These are phyloP conservation scores for Trichocomaceae sp. DNA, from an alignment of 2,329 filamentous ascomycete genomes.

Conservation along the genomic window DNA sequence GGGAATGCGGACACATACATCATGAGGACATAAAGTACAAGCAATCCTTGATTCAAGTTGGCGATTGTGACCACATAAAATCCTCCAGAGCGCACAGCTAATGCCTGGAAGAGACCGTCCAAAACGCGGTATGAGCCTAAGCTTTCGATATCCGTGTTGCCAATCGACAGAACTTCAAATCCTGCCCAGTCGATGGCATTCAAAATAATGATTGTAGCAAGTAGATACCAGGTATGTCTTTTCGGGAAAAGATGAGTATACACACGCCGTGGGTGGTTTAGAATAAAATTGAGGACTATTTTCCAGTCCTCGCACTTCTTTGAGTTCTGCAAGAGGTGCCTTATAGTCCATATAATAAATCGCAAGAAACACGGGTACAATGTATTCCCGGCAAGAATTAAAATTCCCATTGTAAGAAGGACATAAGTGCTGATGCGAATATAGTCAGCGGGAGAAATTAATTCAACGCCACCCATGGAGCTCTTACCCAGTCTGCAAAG, in stretches of 20 bases:
- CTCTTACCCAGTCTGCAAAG: slow-evolving; percentile 33
- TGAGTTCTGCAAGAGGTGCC: slow-evolving; percentile 23
- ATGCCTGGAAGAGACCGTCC: slow-evolving; percentile 57
- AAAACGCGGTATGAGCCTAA: slow-evolving; percentile 52
- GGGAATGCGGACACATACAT: slow-evolving; percentile 36
- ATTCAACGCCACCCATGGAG: neutral
- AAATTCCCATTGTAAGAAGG: slow-evolving; percentile 45
- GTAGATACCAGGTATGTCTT: slow-evolving; percentile 59
- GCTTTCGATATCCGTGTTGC: slow-evolving; percentile 49
- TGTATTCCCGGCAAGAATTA: slow-evolving; percentile 61
- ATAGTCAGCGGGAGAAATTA: neutral
- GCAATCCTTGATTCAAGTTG: slow-evolving; percentile 49
- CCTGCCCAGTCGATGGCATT: slow-evolving; percentile 59
- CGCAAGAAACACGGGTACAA: slow-evolving; percentile 59
- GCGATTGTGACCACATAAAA: slow-evolving; percentile 60
- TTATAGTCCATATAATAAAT: slow-evolving; percentile 50
- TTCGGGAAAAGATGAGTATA: slow-evolving; percentile 53
- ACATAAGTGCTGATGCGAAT: slow-evolving; percentile 27
- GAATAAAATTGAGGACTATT: slow-evolving; percentile 28
- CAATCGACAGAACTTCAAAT: slow-evolving; percentile 60
- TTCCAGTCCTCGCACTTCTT: slow-evolving; percentile 26
- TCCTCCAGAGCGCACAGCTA: slow-evolving; percentile 58
- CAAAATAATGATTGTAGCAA: slow-evolving; percentile 54
- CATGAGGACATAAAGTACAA: slow-evolving; percentile 50
- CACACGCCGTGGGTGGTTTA: slow-evolving; percentile 29